A percentile compares a stretch with the other conserved stretches of the same genome.
Conservation (phyloP, 2,329 filamentous ascomycete genomes). For the Chaetoscypha palmicola region DNA sequence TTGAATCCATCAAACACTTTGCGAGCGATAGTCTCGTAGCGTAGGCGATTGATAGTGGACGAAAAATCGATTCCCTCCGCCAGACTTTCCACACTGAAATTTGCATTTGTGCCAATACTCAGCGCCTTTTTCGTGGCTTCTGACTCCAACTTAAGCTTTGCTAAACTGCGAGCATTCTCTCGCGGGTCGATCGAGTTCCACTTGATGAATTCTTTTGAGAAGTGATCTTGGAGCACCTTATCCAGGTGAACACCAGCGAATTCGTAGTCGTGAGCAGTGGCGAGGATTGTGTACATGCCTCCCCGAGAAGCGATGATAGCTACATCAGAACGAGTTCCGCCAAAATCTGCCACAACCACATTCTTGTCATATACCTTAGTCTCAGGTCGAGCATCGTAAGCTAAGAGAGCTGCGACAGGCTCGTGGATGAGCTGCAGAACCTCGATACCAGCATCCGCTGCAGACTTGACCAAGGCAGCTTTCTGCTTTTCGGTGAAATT, state of each 20-base stretch:
- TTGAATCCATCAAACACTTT: conserved; percentile 88
- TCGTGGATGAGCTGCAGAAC: conserved; percentile 90
- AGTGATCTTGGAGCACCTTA: conserved; percentile 88
- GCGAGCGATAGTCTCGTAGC: conserved; percentile 82
- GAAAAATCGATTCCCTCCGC: conserved; percentile 86
- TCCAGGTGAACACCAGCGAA: conserved; percentile 81
- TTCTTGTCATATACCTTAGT: conserved; percentile 74
- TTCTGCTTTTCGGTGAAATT: conserved; percentile 88
- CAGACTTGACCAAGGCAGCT: conserved; percentile 68
- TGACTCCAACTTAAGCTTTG: conserved; percentile 87
- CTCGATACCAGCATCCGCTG: conserved; percentile 75
- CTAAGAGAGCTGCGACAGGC: conserved; percentile 79
- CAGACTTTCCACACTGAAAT: conserved; percentile 88
- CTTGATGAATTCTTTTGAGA: conserved; percentile 98
- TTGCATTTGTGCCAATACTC: conserved; percentile 79
- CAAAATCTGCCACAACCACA: conserved; percentile 84
- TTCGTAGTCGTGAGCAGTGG: conserved; percentile 93
- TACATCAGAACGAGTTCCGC: conserved; percentile 87
- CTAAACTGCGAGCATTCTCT: conserved; percentile 70
- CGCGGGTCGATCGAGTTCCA: conserved; percentile 82
- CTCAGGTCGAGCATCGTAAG: conserved; percentile 82
- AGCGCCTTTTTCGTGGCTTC: conserved; percentile 90
- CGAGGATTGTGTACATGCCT: conserved; percentile 92
- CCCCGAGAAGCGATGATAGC: conserved; percentile 84
- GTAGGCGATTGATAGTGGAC: conserved; percentile 83